Percentiles rank a stretch among this genome's conserved stretches.
phyloP scores from a whole-genome alignment of 179 eudicot genomes.

The Spergularia azorica region DNA sequence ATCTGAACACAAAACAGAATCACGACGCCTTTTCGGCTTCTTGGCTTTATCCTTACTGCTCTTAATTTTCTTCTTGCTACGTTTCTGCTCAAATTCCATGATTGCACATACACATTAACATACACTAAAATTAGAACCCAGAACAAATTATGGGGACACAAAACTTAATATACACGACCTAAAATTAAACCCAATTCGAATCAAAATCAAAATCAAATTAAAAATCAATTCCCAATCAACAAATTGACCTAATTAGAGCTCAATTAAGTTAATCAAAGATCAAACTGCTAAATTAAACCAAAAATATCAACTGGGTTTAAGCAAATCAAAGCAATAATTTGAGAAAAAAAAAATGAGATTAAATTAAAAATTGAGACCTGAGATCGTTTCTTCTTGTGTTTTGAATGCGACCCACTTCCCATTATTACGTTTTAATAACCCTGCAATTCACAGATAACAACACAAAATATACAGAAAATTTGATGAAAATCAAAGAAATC shows the following conservation, averaged over 20 bases:
- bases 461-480: neutral
- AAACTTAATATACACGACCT: neutral
- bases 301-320: neutral
- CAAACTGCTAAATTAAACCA: neutral
- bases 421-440: constrained; percentile 17
- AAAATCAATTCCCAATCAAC: neutral
- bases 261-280: neutral
- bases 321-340: neutral
- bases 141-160: neutral
- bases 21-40: constrained; percentile 44
- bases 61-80: constrained; percentile 55
- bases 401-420: constrained; percentile 36
- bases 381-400: constrained; percentile 36
- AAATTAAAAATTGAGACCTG: constrained; percentile 27
- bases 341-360: neutral
- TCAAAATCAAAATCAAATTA: neutral
- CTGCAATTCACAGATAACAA: constrained; percentile 24
- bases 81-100: constrained; percentile 41
- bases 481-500: neutral
- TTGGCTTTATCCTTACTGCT: constrained; percentile 52
- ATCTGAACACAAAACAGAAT: constrained; percentile 44
- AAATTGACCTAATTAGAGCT: neutral
- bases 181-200: neutral
- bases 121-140: constrained; percentile 14
- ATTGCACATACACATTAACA: constrained; percentile 6